Conservation (phyloP, 441 rosid genomes). For the Erodium moschatum region DNA sequence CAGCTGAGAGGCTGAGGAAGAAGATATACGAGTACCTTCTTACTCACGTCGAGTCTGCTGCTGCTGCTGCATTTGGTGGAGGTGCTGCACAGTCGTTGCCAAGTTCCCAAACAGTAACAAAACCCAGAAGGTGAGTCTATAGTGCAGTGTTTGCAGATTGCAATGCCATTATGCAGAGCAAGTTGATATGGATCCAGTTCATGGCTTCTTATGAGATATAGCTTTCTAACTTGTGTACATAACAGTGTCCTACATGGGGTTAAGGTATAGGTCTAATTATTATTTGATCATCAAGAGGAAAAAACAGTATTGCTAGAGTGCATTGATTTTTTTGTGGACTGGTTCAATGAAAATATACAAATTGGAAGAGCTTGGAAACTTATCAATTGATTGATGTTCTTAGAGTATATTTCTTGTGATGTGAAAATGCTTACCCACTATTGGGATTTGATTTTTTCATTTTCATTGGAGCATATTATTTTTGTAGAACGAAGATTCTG, state of each 20-base stretch:
- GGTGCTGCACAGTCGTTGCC: background rate
- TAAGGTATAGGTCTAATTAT: background rate
- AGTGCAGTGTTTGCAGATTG: background rate
- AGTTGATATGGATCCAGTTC: background rate
- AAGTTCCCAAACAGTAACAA: background rate
- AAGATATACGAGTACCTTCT: slow-evolving; percentile 91
- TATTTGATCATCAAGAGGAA: background rate
- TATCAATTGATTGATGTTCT: background rate
- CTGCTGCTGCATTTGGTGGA: slow-evolving; percentile 46
- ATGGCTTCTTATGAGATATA: slow-evolving; percentile 7
- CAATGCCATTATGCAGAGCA: background rate
- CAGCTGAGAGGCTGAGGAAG: slow-evolving; percentile 63
- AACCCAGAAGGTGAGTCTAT: background rate
- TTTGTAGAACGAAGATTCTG: too few species aligned
- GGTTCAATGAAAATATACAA: background rate
- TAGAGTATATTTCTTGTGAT: background rate
- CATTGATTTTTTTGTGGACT: background rate
- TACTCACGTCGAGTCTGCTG: slow-evolving; percentile 91
- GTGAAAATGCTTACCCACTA: too few species aligned
- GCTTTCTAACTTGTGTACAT: background rate
- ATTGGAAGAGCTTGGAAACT: background rate
- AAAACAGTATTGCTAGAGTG: background rate
- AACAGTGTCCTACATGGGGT: background rate
- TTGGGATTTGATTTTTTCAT: too few species aligned
- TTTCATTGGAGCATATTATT: too few species aligned